phyloP scores from a whole-genome alignment of 495 filamentous ascomycete genomes.

The Glonium stellatum region DNA sequence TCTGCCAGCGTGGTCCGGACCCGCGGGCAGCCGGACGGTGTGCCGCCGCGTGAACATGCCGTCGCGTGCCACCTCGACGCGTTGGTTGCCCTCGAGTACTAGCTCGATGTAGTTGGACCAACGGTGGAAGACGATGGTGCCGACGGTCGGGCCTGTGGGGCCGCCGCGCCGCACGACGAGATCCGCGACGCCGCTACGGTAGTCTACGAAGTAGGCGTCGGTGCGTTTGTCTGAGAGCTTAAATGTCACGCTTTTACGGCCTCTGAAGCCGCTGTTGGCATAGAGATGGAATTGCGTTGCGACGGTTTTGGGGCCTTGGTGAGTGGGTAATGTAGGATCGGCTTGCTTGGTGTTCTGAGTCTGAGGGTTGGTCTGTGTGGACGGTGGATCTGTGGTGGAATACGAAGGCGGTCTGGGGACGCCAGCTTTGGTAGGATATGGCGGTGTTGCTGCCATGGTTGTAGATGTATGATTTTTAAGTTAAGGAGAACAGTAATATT shows the following conservation, averaged over 20 bases:
- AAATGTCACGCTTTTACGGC: not conserved
- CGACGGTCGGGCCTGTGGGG: not conserved
- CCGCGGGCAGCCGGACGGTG: not conserved
- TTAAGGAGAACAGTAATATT: too few relatives aligned
- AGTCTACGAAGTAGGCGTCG: not conserved
- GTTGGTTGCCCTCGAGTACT: not conserved
- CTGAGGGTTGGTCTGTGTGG: too few relatives aligned
- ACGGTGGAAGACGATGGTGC: not conserved
- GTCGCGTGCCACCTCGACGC: not conserved
- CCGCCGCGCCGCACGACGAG: not conserved
- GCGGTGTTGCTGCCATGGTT: too few relatives aligned
- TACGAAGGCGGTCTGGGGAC: too few relatives aligned
- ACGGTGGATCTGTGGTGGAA: too few relatives aligned
- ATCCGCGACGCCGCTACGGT: not conserved
- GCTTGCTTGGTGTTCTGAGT: too few relatives aligned
- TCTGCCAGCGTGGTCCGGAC: not conserved
- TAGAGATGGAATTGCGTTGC: not conserved
- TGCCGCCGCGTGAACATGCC: not conserved
- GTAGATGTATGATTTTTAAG: too few relatives aligned
- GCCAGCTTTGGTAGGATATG: too few relatives aligned
- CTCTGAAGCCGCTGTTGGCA: not conserved
- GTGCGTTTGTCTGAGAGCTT: not conserved
- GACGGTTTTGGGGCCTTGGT: not conserved
- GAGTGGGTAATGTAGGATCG: too few relatives aligned
- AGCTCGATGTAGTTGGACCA: not conserved